phyloP scores from a whole-genome alignment of 129 eudicot genomes.

The Chrysanthemum lavandulifolium region DNA sequence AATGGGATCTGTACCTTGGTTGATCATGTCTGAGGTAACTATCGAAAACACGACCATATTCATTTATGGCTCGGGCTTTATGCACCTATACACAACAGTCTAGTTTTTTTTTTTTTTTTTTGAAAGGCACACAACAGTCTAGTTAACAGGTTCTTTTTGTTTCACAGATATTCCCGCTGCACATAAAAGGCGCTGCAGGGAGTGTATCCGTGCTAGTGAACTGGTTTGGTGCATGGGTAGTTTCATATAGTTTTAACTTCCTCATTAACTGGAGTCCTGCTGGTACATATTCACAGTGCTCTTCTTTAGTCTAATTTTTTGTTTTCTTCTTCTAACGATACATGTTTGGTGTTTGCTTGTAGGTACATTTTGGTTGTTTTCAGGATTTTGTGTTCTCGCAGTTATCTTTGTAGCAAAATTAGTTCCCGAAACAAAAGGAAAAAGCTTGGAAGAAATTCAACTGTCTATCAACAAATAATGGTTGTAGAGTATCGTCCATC shows the following conservation, averaged over 20 bases:
- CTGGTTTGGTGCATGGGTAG: constrained; percentile 89
- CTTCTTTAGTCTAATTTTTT: no score
- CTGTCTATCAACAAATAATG: constrained; percentile 45
- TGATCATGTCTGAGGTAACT: constrained; percentile 20
- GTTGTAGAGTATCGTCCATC: not conserved
- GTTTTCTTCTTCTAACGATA: constrained; percentile 11
- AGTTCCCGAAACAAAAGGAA: constrained; percentile 90
- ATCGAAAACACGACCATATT: not conserved
- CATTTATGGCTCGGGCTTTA: not conserved
- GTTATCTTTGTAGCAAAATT: constrained; percentile 62
- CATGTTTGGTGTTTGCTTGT: not conserved
- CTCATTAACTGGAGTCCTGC: constrained; percentile 81
- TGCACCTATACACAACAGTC: not conserved
- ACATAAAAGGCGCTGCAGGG: constrained; percentile 76
- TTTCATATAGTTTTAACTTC: constrained; percentile 82
- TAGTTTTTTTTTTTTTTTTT: no score
- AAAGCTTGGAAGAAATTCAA: constrained; percentile 83
- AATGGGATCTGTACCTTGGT: constrained; percentile 95
- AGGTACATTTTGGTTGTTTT: constrained; percentile 71
- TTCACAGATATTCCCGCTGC: constrained; percentile 79
- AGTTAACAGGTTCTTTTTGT: not conserved
- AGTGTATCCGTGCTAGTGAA: constrained; percentile 74
- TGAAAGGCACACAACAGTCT: not conserved
- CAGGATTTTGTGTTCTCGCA: constrained; percentile 50
- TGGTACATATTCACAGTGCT: constrained; percentile 38